These are phyloP conservation scores for Hamamelis virginiana DNA, from an alignment of 164 flowering plant species.

Conservation along the genomic window DNA sequence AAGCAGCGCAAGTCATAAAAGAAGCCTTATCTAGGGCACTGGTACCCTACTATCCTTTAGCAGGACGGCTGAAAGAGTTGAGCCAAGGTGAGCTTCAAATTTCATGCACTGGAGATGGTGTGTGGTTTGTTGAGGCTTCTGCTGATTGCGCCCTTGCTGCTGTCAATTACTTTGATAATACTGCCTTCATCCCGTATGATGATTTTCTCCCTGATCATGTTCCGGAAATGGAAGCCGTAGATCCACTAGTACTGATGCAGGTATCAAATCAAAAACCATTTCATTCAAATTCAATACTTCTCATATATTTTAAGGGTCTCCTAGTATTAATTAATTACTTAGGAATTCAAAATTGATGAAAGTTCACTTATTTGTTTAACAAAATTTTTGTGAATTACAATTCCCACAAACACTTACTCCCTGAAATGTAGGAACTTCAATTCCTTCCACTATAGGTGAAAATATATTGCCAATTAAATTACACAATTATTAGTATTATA, in stretches of 20 bases:
- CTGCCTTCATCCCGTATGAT: conserved; percentile 27
- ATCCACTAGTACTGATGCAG: conserved; percentile 66
- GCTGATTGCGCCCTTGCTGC: conserved; percentile 41
- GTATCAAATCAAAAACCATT: conserved; percentile 17
- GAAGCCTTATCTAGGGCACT: conserved; percentile 57
- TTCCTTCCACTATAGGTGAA: no score
- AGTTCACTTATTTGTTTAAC: no score
- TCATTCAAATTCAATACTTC: not conserved
- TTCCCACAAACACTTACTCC: no score
- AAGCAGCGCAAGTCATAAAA: conserved; percentile 33
- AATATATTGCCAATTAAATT: no score
- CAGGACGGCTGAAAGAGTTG: conserved; percentile 45
- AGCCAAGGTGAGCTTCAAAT: conserved; percentile 30
- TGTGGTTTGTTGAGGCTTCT: conserved; percentile 59
- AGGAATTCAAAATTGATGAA: no score
- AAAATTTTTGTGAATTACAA: no score
- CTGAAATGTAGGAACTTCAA: no score
- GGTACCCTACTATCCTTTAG: conserved; percentile 71
- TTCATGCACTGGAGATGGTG: conserved; percentile 52
- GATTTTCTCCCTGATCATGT: conserved; percentile 47
- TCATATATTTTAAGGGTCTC: no score
- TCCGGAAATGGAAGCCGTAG: conserved; percentile 18
- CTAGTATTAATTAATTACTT: no score
- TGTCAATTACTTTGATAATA: conserved; percentile 38
- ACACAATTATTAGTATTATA: no score